Evolutionary conservation across 2,329 filamentous ascomycete species (phyloP).

Genomic region (Lasiodiplodia sp.): DNA sequence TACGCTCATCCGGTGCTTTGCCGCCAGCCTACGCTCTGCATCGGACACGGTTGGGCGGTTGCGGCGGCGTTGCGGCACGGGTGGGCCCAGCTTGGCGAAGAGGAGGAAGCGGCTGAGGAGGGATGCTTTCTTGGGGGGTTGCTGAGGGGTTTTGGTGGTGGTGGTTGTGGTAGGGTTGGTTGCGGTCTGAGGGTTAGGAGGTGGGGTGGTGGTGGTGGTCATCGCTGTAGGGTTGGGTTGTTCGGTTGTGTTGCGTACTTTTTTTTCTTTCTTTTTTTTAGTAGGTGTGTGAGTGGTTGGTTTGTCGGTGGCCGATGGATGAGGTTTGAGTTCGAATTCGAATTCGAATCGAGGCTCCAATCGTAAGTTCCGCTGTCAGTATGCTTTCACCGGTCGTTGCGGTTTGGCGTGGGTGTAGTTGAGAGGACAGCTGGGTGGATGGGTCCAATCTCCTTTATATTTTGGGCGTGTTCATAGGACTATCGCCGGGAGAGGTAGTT

Average conservation of each 20-base stretch:
- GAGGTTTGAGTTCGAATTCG: background rate
- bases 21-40: background rate
- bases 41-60: background rate
- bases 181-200: background rate
- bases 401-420: too few species aligned
- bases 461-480: background rate
- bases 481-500: background rate
- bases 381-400: background rate
- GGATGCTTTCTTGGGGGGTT: background rate
- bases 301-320: background rate
- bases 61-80: background rate
- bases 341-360: background rate
- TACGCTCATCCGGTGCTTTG: background rate
- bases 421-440: too few species aligned
- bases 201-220: background rate
- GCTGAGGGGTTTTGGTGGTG: background rate
- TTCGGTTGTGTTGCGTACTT: background rate
- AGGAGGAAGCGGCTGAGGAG: background rate
- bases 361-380: background rate
- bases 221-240: background rate
- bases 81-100: slow-evolving; percentile 20
- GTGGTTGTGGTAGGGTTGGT: background rate
- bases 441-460: background rate
- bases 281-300: background rate
- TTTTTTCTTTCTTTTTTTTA: background rate